A percentile compares a stretch with the other conserved stretches of the same genome.
These are phyloP conservation scores for Suaeda aralocaspica DNA, from an alignment of 148 eudicot species.

Conservation along the genomic window DNA sequence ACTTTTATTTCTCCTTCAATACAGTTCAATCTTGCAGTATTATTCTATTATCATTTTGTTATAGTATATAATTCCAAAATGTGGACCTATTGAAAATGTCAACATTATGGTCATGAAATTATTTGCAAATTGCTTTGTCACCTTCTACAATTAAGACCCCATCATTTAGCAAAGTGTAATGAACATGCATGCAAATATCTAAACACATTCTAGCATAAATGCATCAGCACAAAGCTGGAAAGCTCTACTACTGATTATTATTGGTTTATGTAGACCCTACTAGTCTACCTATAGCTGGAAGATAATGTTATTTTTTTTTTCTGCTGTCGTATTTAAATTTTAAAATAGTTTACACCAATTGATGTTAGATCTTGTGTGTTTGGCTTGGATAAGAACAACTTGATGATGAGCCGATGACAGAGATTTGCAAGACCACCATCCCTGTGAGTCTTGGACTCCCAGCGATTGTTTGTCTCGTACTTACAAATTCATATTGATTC, in stretches of 20 bases:
- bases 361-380: slow-evolving; percentile 10
- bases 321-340: neutral
- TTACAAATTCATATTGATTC: too few species aligned
- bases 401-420: neutral
- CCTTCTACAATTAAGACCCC: neutral
- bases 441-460: slow-evolving; percentile 1
- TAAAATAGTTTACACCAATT: neutral
- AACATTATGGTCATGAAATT: neutral
- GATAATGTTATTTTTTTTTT: slow-evolving; percentile 24
- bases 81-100: neutral
- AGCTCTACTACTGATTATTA: neutral
- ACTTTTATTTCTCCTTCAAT: neutral
- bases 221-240: slow-evolving; percentile 4
- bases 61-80: neutral
- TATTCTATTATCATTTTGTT: neutral
- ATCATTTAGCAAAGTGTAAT: slow-evolving; percentile 4
- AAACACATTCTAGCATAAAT: neutral
- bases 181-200: neutral
- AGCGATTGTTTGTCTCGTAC: too few species aligned
- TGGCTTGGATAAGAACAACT: neutral
- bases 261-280: slow-evolving; percentile 7
- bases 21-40: neutral
- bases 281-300: slow-evolving; percentile 3
- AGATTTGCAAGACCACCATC: slow-evolving; percentile 2
- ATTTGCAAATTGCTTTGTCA: neutral